phyloP scores from a whole-genome alignment of 2,329 filamentous ascomycete species.

The Geoglossum cookeanum region DNA sequence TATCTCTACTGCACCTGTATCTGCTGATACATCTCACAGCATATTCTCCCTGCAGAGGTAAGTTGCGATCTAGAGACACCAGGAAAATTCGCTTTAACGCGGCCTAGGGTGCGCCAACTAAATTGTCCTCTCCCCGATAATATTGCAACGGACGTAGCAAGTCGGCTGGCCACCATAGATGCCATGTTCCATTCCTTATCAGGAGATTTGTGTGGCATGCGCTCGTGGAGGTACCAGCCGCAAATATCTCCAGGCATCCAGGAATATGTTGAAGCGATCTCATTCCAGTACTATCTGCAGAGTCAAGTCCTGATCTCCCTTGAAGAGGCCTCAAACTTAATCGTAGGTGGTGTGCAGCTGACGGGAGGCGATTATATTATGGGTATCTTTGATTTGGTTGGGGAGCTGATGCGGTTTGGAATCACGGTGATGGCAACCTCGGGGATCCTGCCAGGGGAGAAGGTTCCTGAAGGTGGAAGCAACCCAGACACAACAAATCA shows the following conservation, averaged over 20 bases:
- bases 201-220: conserved; percentile 56
- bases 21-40: conserved; percentile 23
- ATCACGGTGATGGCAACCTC: conserved; percentile 71
- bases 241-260: conserved; percentile 68
- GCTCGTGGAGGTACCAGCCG: conserved; percentile 62
- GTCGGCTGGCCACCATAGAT: conserved; percentile 51
- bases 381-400: conserved; percentile 82
- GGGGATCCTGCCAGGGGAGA: conserved; percentile 30
- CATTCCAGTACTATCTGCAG: conserved; percentile 73
- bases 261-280: conserved; percentile 82
- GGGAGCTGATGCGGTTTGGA: conserved; percentile 92
- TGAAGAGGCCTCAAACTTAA: conserved; percentile 32
- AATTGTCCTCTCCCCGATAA: conserved; percentile 37
- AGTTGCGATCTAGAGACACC: neutral
- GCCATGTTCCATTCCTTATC: conserved; percentile 48
- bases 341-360: conserved; percentile 37
- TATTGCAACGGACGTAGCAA: conserved; percentile 50
- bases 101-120: conserved; percentile 21
- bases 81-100: neutral
- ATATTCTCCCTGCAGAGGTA: conserved; percentile 76
- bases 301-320: conserved; percentile 55
- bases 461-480: conserved; percentile 16
- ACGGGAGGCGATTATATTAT: conserved; percentile 74
- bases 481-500: conserved; percentile 14
- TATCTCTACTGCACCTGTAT: neutral